Evolutionary conservation across 1,284 basidiomycete species (phyloP), one percentile per base, ranked within the genome.

Genomic region (Rhodofomes roseus): DNA sequence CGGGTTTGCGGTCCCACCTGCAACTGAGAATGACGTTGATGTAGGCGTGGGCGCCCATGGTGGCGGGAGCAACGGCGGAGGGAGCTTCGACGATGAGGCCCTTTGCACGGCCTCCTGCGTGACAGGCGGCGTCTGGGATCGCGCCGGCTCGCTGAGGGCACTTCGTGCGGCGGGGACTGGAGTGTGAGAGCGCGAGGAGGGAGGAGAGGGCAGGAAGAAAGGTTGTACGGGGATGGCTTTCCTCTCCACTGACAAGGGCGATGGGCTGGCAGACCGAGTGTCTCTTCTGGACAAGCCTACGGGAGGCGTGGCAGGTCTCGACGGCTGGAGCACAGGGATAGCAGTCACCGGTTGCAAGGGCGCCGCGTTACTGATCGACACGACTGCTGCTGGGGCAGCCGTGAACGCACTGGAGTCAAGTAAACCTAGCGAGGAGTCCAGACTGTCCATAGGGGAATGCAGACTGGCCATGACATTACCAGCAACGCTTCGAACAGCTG

Each of bases 131-230:
- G 54, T 40, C 16, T 46, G 37, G 27, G 54, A 43, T 1, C 25
- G 22, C 11, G 43, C 27, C 25, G 41, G 18, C 12, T 25, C 41
- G 41, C 40, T 36, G 9, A 37, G 34, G 8, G 50, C 20, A 48
- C 25, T 29, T 31, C 43, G 41, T 27, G 23, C 37, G 29, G 36
- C 20, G n/a, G 55, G 34, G 6, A 56, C 27, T 1, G 62, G 63
- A 6, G 63, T 63, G 9, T 59, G 60, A n/a, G 63, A 58, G 16
- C 60, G 63, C 25, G 63, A 60, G 6, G 61, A 58, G 4, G 61
- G 59, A n/a, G 61, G 61, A 5, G 63, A 59, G 27, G 61, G 63
- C 18, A 63, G 55, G 31, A 51, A 56, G 46, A 62, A 62, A 12
- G 63, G 59, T 22, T 59, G 57, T 22, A 51, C 25, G 12, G 48